Evolutionary conservation across 192 early-diverging fungal species (phyloP).

Genomic region (Coemansia sp.): DNA sequence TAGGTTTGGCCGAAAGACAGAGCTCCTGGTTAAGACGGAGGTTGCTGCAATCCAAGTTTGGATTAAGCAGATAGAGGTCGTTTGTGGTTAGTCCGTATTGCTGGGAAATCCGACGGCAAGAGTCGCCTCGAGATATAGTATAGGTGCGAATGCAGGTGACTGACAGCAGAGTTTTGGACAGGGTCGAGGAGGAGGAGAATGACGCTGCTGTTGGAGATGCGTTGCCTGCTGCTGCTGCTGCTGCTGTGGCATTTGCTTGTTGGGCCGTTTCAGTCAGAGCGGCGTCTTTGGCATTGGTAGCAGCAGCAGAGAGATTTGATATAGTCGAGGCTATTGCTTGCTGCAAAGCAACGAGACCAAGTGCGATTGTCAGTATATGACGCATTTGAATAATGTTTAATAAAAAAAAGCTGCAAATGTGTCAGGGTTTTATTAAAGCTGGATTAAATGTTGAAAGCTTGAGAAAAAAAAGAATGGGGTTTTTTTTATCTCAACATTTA

Average conservation of each 20-base stretch:
- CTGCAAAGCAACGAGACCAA: background rate
- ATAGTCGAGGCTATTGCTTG: background rate
- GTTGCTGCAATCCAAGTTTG: constrained; percentile 1
- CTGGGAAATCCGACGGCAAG: background rate
- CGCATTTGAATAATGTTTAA: background rate
- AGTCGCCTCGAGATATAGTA: background rate
- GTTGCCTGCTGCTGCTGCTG: too few species aligned
- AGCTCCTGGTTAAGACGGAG: background rate
- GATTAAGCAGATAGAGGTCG: background rate
- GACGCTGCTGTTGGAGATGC: too few species aligned
- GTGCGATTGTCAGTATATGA: too few species aligned
- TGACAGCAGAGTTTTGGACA: background rate
- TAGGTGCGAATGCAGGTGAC: background rate
- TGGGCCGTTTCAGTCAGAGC: background rate
- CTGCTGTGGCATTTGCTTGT: background rate
- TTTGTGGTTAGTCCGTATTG: background rate
- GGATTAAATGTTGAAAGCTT: too few species aligned
- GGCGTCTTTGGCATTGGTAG: background rate
- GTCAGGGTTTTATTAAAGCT: too few species aligned
- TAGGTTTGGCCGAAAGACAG: background rate
- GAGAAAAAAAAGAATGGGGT: too few species aligned
- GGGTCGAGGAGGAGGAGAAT: background rate
- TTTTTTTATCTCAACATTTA: too few species aligned
- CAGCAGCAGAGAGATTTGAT: background rate
- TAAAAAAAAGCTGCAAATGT: background rate